Conservation (phyloP, 169 alveolate species). For the Plasmodium adleri region DNA sequence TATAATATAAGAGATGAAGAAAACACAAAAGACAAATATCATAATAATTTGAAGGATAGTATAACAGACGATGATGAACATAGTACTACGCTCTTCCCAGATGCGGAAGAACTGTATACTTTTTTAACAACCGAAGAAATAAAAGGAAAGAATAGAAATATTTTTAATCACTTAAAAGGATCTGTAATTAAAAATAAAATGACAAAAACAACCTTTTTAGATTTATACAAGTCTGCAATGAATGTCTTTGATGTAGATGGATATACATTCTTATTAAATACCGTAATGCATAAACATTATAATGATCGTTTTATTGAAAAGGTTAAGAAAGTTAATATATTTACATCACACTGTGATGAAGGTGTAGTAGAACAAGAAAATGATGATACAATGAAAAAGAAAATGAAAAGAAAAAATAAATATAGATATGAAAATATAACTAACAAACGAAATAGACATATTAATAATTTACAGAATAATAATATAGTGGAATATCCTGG, state of each 20-base stretch:
- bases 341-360: conserved; percentile 76
- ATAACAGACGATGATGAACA: neutral
- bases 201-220: conserved; percentile 25
- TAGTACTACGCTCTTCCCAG: conserved; percentile 16
- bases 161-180: conserved; percentile 7
- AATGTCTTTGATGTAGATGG: conserved; percentile 80
- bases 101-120: conserved; percentile 41
- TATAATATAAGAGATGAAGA: too few species aligned
- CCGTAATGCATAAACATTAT: conserved; percentile 56
- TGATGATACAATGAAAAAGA: neutral
- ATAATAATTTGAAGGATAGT: too few species aligned
- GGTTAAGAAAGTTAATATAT: conserved; percentile 21
- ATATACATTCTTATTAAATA: conserved; percentile 78
- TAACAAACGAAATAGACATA: conserved; percentile 9
- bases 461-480: too few species aligned
- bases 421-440: too few species aligned
- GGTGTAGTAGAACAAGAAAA: neutral
- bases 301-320: conserved; percentile 69
- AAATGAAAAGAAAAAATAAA: neutral
- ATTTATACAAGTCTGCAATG: conserved; percentile 77
- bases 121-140: conserved; percentile 11
- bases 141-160: neutral
- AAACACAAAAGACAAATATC: too few species aligned
- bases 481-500: conserved; percentile 77
- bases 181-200: conserved; percentile 5